These are phyloP conservation scores for Nissolia schottii DNA, from an alignment of 306 rosid species.

Conservation along the genomic window DNA sequence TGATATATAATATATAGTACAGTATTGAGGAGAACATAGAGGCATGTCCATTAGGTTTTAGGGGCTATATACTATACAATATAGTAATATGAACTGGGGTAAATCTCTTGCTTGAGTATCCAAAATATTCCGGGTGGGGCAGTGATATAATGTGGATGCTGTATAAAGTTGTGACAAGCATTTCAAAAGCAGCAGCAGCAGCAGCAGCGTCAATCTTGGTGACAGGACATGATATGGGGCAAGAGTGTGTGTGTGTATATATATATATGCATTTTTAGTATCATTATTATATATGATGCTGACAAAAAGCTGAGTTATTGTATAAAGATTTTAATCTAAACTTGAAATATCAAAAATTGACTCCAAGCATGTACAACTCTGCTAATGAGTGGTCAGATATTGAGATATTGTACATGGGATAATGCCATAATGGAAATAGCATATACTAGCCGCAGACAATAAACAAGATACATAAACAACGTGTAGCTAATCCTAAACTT, in stretches of 20 bases:
- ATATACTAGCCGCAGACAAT: background rate
- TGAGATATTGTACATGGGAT: background rate
- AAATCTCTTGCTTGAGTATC: constrained; percentile 33
- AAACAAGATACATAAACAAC: background rate
- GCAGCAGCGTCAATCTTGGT: constrained; percentile 20
- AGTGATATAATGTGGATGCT: constrained; percentile 23
- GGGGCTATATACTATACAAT: constrained; percentile 16
- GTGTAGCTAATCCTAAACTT: no score
- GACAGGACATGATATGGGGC: constrained; percentile 22
- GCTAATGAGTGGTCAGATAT: background rate
- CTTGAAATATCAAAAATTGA: background rate
- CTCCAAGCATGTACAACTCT: background rate
- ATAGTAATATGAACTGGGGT: constrained; percentile 10
- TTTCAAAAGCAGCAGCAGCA: constrained; percentile 17
- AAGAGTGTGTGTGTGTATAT: background rate
- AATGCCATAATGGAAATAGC: background rate
- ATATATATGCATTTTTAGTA: background rate
- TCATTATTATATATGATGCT: background rate
- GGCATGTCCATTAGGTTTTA: constrained; percentile 11
- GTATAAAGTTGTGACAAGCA: constrained; percentile 31
- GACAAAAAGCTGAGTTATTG: background rate
- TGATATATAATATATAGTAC: background rate
- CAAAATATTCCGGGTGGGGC: constrained; percentile 26
- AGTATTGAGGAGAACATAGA: background rate
- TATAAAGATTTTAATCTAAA: background rate